These are phyloP conservation scores for Sordariomycetes sp. DNA, from an alignment of 2,329 filamentous ascomycete genomes.

Conservation along the genomic window DNA sequence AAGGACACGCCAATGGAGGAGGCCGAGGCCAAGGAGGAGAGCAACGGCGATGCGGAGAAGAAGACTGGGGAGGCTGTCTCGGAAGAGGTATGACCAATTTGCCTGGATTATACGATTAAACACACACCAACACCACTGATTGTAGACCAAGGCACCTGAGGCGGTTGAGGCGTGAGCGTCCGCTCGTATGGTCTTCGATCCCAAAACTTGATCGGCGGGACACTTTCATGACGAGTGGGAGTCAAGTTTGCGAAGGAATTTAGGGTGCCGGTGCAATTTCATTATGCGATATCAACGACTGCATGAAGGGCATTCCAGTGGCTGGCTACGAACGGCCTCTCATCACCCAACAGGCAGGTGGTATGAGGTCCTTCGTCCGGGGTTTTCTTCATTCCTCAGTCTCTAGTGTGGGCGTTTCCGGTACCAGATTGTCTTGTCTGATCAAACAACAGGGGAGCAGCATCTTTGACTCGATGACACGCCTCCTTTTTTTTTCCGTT, in stretches of 20 bases:
- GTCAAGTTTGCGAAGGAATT: background rate
- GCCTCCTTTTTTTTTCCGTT: too few relatives aligned
- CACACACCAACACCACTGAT: conserved; percentile 6
- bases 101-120: background rate
- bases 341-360: background rate
- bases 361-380: background rate
- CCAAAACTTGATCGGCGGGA: background rate
- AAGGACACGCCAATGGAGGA: conserved; percentile 20
- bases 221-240: background rate
- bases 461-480: background rate
- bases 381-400: background rate
- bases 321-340: background rate
- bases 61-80: conserved; percentile 14
- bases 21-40: conserved; percentile 22
- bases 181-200: background rate
- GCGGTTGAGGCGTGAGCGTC: conserved; percentile 23
- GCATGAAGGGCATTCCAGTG: background rate
- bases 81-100: conserved; percentile 19
- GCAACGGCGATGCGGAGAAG: conserved; percentile 17
- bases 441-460: background rate
- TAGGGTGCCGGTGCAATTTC: background rate
- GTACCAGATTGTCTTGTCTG: conserved; percentile 6
- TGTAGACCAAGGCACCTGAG: conserved; percentile 16
- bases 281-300: background rate
- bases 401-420: background rate